Evolutionary conservation across 176 grass and related monocot species (phyloP).

Genomic region (Cocos nucifera): DNA sequence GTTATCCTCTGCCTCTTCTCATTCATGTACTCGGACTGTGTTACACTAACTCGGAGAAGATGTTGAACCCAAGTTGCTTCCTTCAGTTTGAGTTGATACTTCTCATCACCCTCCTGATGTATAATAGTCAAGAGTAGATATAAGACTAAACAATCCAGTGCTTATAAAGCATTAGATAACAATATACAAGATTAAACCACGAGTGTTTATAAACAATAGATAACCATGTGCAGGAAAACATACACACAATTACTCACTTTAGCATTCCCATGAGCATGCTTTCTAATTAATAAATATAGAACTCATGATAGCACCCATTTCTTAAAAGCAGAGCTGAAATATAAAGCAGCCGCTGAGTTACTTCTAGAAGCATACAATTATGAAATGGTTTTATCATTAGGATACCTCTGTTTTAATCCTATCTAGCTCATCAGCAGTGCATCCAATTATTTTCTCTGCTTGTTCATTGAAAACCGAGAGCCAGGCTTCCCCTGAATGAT

Average conservation of each 20-base stretch:
- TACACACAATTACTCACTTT: too few species aligned
- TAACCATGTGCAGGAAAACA: too few species aligned
- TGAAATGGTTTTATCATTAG: neutral
- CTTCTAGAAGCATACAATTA: too few species aligned
- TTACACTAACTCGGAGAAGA: conserved; percentile 60
- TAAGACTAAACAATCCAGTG: neutral
- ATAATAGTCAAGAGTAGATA: neutral
- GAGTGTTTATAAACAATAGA: too few species aligned
- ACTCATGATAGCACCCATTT: too few species aligned
- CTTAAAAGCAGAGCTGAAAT: too few species aligned
- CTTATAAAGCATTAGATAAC: neutral
- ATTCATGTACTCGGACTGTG: conserved; percentile 63
- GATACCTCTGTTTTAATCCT: conserved; percentile 69
- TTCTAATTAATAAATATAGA: too few species aligned
- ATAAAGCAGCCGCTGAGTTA: too few species aligned
- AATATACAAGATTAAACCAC: too few species aligned
- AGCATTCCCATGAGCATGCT: too few species aligned
- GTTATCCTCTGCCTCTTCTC: conserved; percentile 87
- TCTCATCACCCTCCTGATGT: conserved; percentile 72
- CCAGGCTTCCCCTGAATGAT: conserved; percentile 85
- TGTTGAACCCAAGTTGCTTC: conserved; percentile 78
- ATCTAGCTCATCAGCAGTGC: conserved; percentile 83
- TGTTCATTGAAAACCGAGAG: conserved; percentile 88
- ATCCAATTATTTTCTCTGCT: conserved; percentile 85
- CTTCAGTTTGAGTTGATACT: conserved; percentile 70